Percentiles rank a stretch among this genome's conserved stretches.
Conservation (phyloP, 768 basidiomycete genomes). For the Suillus luteus region DNA sequence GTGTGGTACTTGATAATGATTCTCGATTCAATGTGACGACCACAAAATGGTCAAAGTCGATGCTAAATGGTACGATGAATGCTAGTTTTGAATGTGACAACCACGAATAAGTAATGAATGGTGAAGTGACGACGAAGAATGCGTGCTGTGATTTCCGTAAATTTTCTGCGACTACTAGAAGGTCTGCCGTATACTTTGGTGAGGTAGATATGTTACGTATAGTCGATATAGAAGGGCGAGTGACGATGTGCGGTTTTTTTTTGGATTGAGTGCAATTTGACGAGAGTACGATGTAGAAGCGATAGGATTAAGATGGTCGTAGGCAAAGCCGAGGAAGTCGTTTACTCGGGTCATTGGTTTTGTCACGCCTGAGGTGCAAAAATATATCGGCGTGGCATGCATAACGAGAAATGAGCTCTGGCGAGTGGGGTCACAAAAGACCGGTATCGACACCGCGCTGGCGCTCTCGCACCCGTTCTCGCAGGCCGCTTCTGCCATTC, state of each 20-base stretch:
- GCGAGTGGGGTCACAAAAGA: conserved; percentile 24
- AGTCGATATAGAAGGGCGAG: conserved; percentile 30
- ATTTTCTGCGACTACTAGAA: conserved; percentile 31
- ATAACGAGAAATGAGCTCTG: conserved; percentile 4
- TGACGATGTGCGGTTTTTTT: conserved; percentile 31
- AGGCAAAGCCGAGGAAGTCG: conserved; percentile 26
- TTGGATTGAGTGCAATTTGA: conserved; percentile 18
- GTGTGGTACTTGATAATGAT: conserved; percentile 18
- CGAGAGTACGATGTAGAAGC: conserved; percentile 21
- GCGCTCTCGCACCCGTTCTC: conserved; percentile 39
- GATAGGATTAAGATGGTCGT: conserved; percentile 22
- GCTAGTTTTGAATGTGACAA: conserved; percentile 26
- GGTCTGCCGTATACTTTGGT: conserved; percentile 31
- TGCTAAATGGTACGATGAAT: conserved; percentile 26
- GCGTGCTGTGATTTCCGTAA: conserved; percentile 36
- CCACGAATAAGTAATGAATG: conserved; percentile 37
- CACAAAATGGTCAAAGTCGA: conserved; percentile 24
- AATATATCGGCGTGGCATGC: conserved; percentile 14
- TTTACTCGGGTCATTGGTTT: conserved; percentile 17
- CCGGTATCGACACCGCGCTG: conserved; percentile 21
- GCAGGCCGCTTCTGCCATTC: conserved; percentile 63
- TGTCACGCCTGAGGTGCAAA: conserved; percentile 13
- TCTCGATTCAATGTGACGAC: conserved; percentile 15
- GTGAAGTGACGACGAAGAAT: conserved; percentile 25
- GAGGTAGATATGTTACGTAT: conserved; percentile 39